Percentiles rank a stretch among this genome's conserved stretches.
Conservation (phyloP, 2,329 filamentous ascomycete species). For the Didymella pinodella region DNA sequence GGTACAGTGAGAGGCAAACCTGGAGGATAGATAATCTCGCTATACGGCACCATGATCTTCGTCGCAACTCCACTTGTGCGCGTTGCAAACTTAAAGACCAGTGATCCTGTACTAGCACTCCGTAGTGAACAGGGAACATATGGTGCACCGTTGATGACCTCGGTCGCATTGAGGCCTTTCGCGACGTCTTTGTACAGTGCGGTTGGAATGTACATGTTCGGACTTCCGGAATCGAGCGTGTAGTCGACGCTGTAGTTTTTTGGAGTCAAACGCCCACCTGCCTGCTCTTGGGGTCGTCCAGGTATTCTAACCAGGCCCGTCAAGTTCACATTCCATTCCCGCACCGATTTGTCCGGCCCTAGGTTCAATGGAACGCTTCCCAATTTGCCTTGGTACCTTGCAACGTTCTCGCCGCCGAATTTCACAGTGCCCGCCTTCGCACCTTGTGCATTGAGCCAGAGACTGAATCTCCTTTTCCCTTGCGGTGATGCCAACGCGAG, state of each 20-base stretch:
- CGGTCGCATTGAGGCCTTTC: conserved; percentile 15
- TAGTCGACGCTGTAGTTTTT: conserved; percentile 1
- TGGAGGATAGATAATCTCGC: conserved; percentile 25
- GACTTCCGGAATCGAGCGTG: conserved; percentile 24
- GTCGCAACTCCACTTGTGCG: not conserved
- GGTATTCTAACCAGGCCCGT: not conserved
- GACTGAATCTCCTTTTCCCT: not conserved
- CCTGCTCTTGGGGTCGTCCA: not conserved
- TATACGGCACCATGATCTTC: conserved; percentile 18
- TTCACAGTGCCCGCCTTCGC: not conserved
- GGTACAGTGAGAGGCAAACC: conserved; percentile 24
- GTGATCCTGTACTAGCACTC: not conserved
- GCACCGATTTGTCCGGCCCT: not conserved
- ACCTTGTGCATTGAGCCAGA: conserved; percentile 8
- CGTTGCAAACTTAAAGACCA: conserved; percentile 2
- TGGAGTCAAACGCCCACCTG: not conserved
- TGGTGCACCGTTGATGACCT: conserved; percentile 10
- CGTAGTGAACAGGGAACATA: conserved; percentile 26
- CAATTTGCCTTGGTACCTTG: not conserved
- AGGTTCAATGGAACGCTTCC: not conserved
- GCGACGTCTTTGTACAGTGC: conserved; percentile 19
- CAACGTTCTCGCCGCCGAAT: not conserved
- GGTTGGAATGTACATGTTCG: conserved; percentile 29
- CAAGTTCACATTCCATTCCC: conserved; percentile 5
- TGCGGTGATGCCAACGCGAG: not conserved